phyloP scores from a whole-genome alignment of 768 basidiomycete species.

The Phaeotremella skinneri region DNA sequence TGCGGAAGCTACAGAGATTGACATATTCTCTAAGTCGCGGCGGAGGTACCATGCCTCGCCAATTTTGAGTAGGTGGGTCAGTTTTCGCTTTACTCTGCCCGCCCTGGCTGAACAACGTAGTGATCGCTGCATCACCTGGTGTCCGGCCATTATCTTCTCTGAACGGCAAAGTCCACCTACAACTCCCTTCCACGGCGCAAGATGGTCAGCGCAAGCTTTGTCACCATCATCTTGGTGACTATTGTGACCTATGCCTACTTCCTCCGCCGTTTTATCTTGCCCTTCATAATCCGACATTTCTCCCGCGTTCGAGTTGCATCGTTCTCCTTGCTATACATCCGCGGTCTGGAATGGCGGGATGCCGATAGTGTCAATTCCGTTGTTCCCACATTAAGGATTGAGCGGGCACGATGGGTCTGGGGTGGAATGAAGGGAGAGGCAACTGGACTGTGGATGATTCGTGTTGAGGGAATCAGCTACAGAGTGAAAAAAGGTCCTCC shows the following conservation, averaged over 20 bases:
- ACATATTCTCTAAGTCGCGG: no score
- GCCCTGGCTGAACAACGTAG: no score
- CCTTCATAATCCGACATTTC: slow-evolving; percentile 17
- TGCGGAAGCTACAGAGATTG: no score
- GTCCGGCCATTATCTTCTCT: no score
- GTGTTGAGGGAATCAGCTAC: slow-evolving; percentile 33
- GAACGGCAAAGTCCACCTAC: no score
- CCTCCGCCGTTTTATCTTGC: slow-evolving; percentile 24
- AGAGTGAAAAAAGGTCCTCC: slow-evolving; percentile 10
- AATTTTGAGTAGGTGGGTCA: no score
- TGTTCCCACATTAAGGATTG: slow-evolving; percentile 30
- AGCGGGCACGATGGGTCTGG: slow-evolving; percentile 30
- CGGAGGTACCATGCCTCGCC: no score
- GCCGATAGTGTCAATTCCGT: slow-evolving; percentile 5
- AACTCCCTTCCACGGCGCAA: not conserved
- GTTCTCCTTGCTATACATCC: slow-evolving; percentile 17
- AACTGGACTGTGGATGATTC: slow-evolving; percentile 24
- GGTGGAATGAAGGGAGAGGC: slow-evolving; percentile 27
- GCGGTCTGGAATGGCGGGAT: slow-evolving; percentile 41
- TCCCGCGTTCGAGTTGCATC: slow-evolving; percentile 19
- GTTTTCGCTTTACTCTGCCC: no score
- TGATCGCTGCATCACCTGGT: no score
- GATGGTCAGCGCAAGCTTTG: not conserved
- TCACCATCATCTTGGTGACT: slow-evolving; percentile 7
- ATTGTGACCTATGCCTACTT: slow-evolving; percentile 7